Evolutionary conservation across 2,329 filamentous ascomycete genomes (phyloP).

Genomic region (Stagonosporopsis cucurbitacearum): DNA sequence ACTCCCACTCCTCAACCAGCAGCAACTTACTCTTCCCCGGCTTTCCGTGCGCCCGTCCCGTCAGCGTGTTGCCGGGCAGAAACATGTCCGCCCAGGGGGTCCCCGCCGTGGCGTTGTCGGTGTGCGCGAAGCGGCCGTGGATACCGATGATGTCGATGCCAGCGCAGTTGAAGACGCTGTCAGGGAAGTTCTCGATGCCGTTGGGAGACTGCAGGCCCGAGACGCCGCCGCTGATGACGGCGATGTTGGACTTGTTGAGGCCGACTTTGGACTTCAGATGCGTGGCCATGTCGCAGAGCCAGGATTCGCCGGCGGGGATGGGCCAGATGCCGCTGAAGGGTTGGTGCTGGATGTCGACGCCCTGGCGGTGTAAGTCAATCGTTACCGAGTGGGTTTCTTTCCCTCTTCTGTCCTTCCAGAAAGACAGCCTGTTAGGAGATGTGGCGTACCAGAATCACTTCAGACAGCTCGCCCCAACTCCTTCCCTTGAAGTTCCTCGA

Average conservation of each 20-base stretch:
- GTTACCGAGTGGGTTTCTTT: too few species aligned
- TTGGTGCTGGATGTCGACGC: conserved; percentile 45
- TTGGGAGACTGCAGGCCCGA: conserved; percentile 36
- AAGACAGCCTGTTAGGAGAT: neutral
- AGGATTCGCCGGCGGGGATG: conserved; percentile 43
- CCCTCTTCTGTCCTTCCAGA: too few species aligned
- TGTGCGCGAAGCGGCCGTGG: conserved; percentile 42
- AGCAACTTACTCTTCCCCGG: conserved; percentile 37
- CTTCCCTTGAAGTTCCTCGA: conserved; percentile 43
- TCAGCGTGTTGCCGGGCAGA: conserved; percentile 44
- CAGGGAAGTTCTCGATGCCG: conserved; percentile 42
- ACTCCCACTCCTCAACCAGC: conserved; percentile 46
- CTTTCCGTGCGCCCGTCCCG: conserved; percentile 32
- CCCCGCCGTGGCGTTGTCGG: conserved; percentile 34
- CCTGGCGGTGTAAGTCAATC: conserved; percentile 28
- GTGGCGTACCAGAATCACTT: conserved; percentile 41
- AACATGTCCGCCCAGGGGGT: conserved; percentile 46
- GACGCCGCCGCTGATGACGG: conserved; percentile 46
- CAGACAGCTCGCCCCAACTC: conserved; percentile 39
- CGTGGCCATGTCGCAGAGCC: conserved; percentile 46
- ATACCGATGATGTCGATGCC: conserved; percentile 46
- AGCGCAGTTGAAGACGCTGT: conserved; percentile 40
- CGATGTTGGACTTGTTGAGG: conserved; percentile 39
- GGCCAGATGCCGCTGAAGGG: conserved; percentile 46
- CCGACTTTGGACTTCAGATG: conserved; percentile 39